Evolutionary conservation across 345 rosid species (phyloP).

Genomic region (Lumnitzera littorea): DNA sequence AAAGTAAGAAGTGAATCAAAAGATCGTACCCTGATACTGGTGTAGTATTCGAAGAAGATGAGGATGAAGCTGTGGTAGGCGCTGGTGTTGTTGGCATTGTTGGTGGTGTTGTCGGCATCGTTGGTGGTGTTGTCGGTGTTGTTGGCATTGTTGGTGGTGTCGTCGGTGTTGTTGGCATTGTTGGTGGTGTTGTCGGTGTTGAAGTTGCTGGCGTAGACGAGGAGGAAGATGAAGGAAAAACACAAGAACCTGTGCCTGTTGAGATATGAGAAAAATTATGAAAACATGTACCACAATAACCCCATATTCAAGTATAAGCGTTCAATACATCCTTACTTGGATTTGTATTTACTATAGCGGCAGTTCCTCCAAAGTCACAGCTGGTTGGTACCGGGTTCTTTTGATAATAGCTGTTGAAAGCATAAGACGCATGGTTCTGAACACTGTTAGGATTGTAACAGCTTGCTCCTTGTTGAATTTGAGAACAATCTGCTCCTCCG

Average conservation of each 20-base stretch:
- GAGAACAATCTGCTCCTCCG: slow-evolving; percentile 84
- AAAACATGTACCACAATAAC: not conserved
- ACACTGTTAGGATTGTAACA: slow-evolving; percentile 66
- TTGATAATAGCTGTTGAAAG: slow-evolving; percentile 92
- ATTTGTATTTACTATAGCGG: slow-evolving; percentile 43
- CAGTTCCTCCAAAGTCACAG: slow-evolving; percentile 87
- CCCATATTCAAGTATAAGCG: not conserved
- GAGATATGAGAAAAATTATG: slow-evolving; percentile 3
- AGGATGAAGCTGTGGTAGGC: slow-evolving; percentile 33
- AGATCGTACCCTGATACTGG: slow-evolving; percentile 10
- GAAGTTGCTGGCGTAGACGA: slow-evolving; percentile 39
- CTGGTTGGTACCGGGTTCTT: slow-evolving; percentile 71
- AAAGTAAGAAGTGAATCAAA: not conserved
- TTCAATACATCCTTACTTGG: slow-evolving; percentile 60
- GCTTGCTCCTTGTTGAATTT: slow-evolving; percentile 74
- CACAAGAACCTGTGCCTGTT: slow-evolving; percentile 77
- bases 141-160: slow-evolving; percentile 6
- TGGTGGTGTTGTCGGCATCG: slow-evolving; percentile 12
- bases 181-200: slow-evolving; percentile 30
- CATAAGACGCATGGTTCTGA: slow-evolving; percentile 84
- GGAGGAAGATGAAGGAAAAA: slow-evolving; percentile 50
- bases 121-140: slow-evolving; percentile 1
- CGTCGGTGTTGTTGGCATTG: slow-evolving; percentile 21
- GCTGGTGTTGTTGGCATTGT: slow-evolving; percentile 20
- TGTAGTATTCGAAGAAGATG: slow-evolving; percentile 8